phyloP scores from a whole-genome alignment of 2,329 filamentous ascomycete genomes.

The Aurifilum marmelostoma region DNA sequence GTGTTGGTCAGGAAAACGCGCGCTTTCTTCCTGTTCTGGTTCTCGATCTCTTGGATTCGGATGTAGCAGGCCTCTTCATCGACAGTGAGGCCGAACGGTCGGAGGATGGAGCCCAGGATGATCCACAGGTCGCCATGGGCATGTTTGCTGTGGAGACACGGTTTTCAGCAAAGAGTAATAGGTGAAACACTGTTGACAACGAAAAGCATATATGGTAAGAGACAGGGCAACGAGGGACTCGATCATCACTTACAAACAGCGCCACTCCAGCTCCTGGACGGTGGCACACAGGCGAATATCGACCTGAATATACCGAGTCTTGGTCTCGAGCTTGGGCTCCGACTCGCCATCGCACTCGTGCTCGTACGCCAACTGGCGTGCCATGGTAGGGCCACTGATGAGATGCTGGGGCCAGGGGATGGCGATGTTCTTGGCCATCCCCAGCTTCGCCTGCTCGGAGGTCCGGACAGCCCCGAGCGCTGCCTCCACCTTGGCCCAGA shows the following conservation, averaged over 20 bases:
- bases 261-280: conserved; percentile 58
- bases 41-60: conserved; percentile 70
- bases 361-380: neutral
- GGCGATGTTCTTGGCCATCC: conserved; percentile 48
- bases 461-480: conserved; percentile 51
- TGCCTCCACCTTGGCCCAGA: conserved; percentile 39
- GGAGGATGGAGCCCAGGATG: conserved; percentile 64
- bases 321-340: neutral
- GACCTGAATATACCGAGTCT: conserved; percentile 62
- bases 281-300: conserved; percentile 63
- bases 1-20: conserved; percentile 64
- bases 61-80: conserved; percentile 67
- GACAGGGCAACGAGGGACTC: too few species aligned
- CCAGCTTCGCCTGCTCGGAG: neutral
- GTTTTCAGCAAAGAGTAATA: neutral
- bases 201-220: too few species aligned
- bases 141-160: conserved; percentile 49
- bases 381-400: conserved; percentile 14
- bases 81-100: conserved; percentile 66
- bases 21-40: conserved; percentile 56
- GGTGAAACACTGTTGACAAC: neutral
- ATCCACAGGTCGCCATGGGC: conserved; percentile 75
- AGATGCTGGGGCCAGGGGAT: conserved; percentile 54
- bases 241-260: conserved; percentile 50
- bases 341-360: neutral